phyloP scores from a whole-genome alignment of 495 filamentous ascomycete genomes.

The Beverwykella pulmonaria region DNA sequence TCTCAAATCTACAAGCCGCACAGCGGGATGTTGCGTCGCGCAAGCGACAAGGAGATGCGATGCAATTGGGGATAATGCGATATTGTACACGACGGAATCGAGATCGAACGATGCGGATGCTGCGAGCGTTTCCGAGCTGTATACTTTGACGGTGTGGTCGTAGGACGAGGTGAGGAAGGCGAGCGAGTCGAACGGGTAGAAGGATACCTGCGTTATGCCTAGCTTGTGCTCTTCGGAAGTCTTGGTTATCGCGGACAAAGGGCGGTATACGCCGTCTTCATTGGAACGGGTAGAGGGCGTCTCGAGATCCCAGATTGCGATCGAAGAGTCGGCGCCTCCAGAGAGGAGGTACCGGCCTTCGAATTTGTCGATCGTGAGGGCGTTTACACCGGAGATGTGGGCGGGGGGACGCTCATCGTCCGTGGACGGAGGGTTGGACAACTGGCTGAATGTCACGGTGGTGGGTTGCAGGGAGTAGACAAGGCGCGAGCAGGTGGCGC shows the following conservation, averaged over 20 bases:
- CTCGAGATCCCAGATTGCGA: constrained; percentile 84
- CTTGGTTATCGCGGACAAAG: constrained; percentile 29
- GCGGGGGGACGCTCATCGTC: constrained; percentile 51
- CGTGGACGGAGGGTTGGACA: constrained; percentile 9
- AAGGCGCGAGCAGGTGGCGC: constrained; percentile 63
- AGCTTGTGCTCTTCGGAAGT: constrained; percentile 63
- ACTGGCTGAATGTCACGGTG: constrained; percentile 67
- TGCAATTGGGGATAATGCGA: constrained; percentile 72
- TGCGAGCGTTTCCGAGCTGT: constrained; percentile 63
- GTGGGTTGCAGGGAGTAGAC: constrained; percentile 63
- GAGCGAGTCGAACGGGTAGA: constrained; percentile 83
- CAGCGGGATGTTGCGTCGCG: constrained; percentile 75
- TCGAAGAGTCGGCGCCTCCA: constrained; percentile 75
- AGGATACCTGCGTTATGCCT: constrained; percentile 80
- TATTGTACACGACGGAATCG: constrained; percentile 70
- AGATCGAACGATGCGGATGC: constrained; percentile 70
- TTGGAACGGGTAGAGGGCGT: constrained; percentile 48
- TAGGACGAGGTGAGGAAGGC: constrained; percentile 82
- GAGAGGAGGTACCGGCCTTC: constrained; percentile 80
- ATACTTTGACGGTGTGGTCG: constrained; percentile 81
- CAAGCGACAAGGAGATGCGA: constrained; percentile 78
- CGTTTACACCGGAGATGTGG: constrained; percentile 75
- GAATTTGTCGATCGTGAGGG: constrained; percentile 73
- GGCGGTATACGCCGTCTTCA: constrained; percentile 38
- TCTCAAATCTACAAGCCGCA: constrained; percentile 80